Conservation (phyloP, 345 rosid species). For the Gossypium arboreum region DNA sequence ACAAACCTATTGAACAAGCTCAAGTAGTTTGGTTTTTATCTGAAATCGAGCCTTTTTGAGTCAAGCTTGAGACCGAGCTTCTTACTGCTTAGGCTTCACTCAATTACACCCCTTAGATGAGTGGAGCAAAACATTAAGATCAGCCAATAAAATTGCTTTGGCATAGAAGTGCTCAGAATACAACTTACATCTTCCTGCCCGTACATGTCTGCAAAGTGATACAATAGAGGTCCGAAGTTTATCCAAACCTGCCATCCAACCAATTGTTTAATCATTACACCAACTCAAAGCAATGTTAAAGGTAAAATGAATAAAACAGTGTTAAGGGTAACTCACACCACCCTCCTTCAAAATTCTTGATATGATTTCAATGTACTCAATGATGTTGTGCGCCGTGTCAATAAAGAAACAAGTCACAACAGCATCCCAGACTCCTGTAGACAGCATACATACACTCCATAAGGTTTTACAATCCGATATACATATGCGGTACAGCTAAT, state of each 20-base stretch:
- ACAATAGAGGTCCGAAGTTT: constrained; percentile 85
- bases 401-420: constrained; percentile 95
- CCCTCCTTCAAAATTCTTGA: constrained; percentile 88
- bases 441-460: constrained; percentile 18
- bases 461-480: constrained; percentile 4
- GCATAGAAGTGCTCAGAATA: constrained; percentile 5
- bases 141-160: background rate
- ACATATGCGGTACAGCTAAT: background rate
- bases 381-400: constrained; percentile 89
- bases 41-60: background rate
- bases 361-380: constrained; percentile 91
- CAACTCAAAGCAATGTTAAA: constrained; percentile 14
- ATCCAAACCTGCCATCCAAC: constrained; percentile 74
- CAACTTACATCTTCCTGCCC: constrained; percentile 79
- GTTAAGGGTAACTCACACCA: constrained; percentile 51
- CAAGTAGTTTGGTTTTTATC: background rate
- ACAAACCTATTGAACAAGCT: background rate
- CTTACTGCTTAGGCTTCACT: background rate
- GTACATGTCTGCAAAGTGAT: constrained; percentile 86
- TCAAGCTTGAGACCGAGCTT: background rate
- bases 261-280: constrained; percentile 6
- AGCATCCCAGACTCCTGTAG: constrained; percentile 92
- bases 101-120: background rate
- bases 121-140: background rate
- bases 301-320: constrained; percentile 11